A percentile compares a stretch with the other conserved stretches of the same genome.
Conservation (phyloP, 108 stramenopile genomes). For the Nitzschia putrida region DNA sequence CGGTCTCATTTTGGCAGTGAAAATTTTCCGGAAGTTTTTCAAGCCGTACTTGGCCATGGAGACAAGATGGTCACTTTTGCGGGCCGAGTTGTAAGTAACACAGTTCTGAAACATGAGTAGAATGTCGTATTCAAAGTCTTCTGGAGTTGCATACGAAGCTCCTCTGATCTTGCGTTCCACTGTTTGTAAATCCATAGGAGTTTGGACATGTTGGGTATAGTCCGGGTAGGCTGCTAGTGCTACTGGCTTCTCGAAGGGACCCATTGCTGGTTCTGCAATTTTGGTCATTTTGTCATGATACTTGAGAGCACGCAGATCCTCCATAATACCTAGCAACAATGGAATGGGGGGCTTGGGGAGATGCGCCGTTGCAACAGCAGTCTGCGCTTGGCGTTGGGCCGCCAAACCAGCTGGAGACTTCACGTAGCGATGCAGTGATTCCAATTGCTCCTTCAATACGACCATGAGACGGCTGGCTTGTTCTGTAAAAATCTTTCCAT, state of each 20-base stretch:
- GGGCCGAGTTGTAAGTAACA: constrained; percentile 68
- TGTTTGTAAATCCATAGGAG: constrained; percentile 77
- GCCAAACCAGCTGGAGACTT: constrained; percentile 46
- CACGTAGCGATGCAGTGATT: constrained; percentile 54
- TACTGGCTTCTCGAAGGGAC: constrained; percentile 77
- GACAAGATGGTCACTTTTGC: constrained; percentile 66
- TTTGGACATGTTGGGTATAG: constrained; percentile 59
- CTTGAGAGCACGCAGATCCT: constrained; percentile 56
- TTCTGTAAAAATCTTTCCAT: constrained; percentile 58
- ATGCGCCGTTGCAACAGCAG: constrained; percentile 22
- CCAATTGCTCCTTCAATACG: constrained; percentile 55
- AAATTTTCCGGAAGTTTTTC: constrained; percentile 68
- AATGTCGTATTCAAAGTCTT: constrained; percentile 88
- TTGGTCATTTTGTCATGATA: constrained; percentile 82
- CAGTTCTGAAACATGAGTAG: constrained; percentile 78
- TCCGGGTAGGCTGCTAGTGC: constrained; percentile 63
- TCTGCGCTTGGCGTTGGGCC: constrained; percentile 35
- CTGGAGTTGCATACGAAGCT: constrained; percentile 47
- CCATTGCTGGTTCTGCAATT: constrained; percentile 71
- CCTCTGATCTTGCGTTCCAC: constrained; percentile 71
- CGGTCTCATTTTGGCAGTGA: constrained; percentile 53
- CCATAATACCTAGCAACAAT: constrained; percentile 55
- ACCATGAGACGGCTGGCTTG: constrained; percentile 64
- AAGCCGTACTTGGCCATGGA: constrained; percentile 65
- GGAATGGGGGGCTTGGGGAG: constrained; percentile 62